Evolutionary conservation across 768 basidiomycete genomes (phyloP).

Genomic region (Lactarius quietus): DNA sequence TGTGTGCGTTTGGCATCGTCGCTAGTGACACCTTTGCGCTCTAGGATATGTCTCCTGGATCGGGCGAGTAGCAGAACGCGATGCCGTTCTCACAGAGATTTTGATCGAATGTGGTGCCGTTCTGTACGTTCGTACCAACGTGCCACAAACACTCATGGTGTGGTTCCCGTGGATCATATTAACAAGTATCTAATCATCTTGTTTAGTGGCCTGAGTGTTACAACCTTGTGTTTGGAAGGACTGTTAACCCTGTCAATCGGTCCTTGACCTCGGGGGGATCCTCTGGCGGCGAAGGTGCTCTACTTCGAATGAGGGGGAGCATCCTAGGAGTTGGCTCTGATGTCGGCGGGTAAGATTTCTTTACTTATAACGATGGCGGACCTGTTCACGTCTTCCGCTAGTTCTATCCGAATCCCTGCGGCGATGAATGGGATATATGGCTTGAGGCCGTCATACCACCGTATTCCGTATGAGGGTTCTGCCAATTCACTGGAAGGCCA

Average conservation of each 20-base stretch:
- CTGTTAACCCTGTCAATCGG: slow-evolving; percentile 71
- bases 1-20: slow-evolving; percentile 20
- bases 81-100: slow-evolving; percentile 52
- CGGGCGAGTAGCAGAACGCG: slow-evolving; percentile 43
- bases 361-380: not conserved
- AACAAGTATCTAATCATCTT: slow-evolving; percentile 2
- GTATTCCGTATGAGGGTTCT: slow-evolving; percentile 68
- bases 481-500: slow-evolving; percentile 66
- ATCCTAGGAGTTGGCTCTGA: slow-evolving; percentile 73
- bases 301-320: slow-evolving; percentile 53
- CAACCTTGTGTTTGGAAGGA: slow-evolving; percentile 78
- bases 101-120: slow-evolving; percentile 55
- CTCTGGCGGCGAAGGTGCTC: slow-evolving; percentile 82
- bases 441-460: slow-evolving; percentile 62
- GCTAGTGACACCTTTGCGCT: not conserved
- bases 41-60: slow-evolving; percentile 55
- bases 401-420: slow-evolving; percentile 69
- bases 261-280: slow-evolving; percentile 74
- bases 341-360: slow-evolving; percentile 58
- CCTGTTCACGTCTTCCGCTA: slow-evolving; percentile 28
- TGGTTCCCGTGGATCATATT: slow-evolving; percentile 3
- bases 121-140: slow-evolving; percentile 53
- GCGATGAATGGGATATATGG: slow-evolving; percentile 68
- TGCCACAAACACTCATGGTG: slow-evolving; percentile 55
- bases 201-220: slow-evolving; percentile 70